Evolutionary conservation across 805 yeast species (phyloP).

Genomic region (Candida endomychidarum): DNA sequence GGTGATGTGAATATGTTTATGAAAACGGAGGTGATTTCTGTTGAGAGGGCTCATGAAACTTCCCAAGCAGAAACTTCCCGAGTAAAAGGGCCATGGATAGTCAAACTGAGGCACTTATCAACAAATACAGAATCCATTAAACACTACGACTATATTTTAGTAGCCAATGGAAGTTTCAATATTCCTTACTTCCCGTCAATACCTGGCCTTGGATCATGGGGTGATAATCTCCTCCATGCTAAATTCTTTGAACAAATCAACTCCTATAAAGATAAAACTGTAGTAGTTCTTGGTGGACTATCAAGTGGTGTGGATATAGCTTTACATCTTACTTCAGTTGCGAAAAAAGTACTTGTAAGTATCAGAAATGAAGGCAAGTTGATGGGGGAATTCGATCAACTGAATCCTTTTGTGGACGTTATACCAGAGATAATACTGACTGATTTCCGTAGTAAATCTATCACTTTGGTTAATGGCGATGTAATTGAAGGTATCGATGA

Average conservation of each 20-base stretch:
- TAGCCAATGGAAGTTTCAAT: conserved; percentile 41
- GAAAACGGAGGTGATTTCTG: conserved; percentile 17
- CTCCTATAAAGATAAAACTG: conserved; percentile 35
- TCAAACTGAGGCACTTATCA: conserved; percentile 11
- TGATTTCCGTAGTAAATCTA: conserved; percentile 26
- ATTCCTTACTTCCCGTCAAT: conserved; percentile 35
- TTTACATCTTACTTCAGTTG: conserved; percentile 50
- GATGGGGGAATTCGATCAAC: conserved; percentile 4
- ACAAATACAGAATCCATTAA: conserved; percentile 8
- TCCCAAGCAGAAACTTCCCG: no score
- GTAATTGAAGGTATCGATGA: conserved; percentile 22
- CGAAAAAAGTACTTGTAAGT: conserved; percentile 27
- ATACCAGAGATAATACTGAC: conserved; percentile 23
- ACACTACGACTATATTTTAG: conserved; percentile 36
- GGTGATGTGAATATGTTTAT: conserved; percentile 14
- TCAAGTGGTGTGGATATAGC: conserved; percentile 79
- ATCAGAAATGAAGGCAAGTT: conserved; percentile 14
- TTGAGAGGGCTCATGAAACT: conserved; percentile 11
- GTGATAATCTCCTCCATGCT: conserved; percentile 24
- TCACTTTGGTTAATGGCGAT: conserved; percentile 4
- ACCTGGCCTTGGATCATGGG: conserved; percentile 33
- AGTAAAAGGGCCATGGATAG: conserved; percentile 18
- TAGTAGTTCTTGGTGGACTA: conserved; percentile 69
- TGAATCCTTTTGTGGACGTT: conserved; percentile 12
- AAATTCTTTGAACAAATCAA: conserved; percentile 28